A percentile compares a stretch with the other conserved stretches of the same genome.
These are phyloP conservation scores for Leucocoprinus leucothites DNA, from an alignment of 768 basidiomycete genomes.

Conservation along the genomic window DNA sequence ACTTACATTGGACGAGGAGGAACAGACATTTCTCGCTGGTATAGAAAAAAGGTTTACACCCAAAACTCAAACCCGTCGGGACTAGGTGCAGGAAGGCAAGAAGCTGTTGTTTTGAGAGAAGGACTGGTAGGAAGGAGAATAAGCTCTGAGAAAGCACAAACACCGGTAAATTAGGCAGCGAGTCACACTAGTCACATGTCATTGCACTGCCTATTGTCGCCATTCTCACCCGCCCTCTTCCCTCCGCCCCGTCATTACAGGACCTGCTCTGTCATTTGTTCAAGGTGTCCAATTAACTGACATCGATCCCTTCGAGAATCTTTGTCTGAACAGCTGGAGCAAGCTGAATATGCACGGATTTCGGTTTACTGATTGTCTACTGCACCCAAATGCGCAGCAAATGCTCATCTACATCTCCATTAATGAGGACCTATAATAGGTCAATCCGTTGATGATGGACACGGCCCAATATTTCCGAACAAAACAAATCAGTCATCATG, in stretches of 20 bases:
- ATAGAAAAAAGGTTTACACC: not conserved
- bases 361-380: too few species aligned
- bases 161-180: not conserved
- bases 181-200: constrained; percentile 12
- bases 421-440: not conserved
- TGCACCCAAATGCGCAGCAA: constrained; percentile 1
- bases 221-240: not conserved
- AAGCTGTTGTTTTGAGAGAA: not conserved
- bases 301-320: too few species aligned
- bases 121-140: not conserved
- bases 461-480: not conserved
- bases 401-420: not conserved
- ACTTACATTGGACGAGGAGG: constrained; percentile 45
- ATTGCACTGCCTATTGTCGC: constrained; percentile 2
- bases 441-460: not conserved
- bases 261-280: too few species aligned
- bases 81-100: constrained; percentile 9
- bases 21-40: constrained; percentile 37
- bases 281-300: too few species aligned
- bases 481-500: too few species aligned
- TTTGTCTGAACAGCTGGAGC: too few species aligned
- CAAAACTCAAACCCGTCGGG: constrained; percentile 1
- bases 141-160: not conserved
- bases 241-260: too few species aligned
- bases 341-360: too few species aligned